These are phyloP conservation scores for Ophidiomyces ophidiicola DNA, from an alignment of 2,329 filamentous ascomycete genomes.

Conservation along the genomic window DNA sequence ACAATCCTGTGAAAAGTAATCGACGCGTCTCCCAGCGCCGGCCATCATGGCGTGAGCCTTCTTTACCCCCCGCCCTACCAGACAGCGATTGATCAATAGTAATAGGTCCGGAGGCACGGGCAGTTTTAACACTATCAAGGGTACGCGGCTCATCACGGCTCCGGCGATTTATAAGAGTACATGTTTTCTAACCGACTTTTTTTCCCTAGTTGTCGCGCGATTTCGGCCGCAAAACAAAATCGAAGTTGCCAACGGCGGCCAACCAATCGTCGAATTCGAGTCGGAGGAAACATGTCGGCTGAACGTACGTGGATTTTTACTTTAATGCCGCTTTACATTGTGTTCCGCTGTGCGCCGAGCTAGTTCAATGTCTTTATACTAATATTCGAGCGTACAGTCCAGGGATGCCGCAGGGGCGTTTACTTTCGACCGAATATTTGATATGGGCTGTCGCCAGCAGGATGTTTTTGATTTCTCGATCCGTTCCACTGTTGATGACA, in stretches of 20 bases:
- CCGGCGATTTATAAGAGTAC: neutral
- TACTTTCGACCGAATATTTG: conserved; percentile 96
- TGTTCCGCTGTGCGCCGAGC: too few relatives aligned
- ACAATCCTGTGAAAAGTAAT: too few relatives aligned
- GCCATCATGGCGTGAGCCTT: conserved; percentile 36
- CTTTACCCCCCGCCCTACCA: conserved; percentile 7
- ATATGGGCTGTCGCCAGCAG: conserved; percentile 76
- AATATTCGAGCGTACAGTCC: conserved; percentile 56
- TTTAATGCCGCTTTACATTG: too few relatives aligned
- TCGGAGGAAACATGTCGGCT: conserved; percentile 78
- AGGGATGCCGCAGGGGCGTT: conserved; percentile 73
- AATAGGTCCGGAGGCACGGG: conserved; percentile 23
- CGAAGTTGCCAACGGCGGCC: conserved; percentile 78
- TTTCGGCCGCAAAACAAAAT: conserved; percentile 95
- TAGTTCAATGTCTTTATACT: too few relatives aligned
- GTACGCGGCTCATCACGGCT: conserved; percentile 28
- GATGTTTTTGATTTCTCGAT: conserved; percentile 99
- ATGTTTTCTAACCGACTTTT: neutral
- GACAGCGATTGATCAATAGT: conserved; percentile 15
- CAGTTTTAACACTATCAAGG: conserved; percentile 41
- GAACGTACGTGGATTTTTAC: conserved; percentile 47
- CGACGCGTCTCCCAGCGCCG: neutral
- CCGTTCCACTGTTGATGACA: conserved; percentile 88
- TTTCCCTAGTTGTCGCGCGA: conserved; percentile 73
- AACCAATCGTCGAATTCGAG: conserved; percentile 82